Evolutionary conservation across 805 yeast species (phyloP).

Genomic region (Candida dajiaensis): DNA sequence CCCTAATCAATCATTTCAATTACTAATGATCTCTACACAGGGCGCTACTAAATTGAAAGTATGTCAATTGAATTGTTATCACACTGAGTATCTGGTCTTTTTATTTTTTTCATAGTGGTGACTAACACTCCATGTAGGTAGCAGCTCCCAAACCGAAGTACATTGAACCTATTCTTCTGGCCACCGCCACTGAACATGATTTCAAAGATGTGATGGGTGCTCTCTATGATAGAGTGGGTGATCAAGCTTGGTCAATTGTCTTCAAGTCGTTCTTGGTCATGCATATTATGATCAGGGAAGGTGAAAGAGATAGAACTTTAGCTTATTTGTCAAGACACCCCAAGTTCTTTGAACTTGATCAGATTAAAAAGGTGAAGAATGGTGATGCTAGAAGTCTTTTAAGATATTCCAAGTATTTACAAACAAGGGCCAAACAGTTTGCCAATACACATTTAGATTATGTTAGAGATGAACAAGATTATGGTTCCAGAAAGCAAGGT

Average conservation of each 20-base stretch:
- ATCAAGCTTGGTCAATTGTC: slow-evolving; percentile 86
- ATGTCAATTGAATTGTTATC: slow-evolving; percentile 7
- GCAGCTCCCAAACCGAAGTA: slow-evolving; percentile 99
- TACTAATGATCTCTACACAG: slow-evolving; percentile 19
- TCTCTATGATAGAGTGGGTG: slow-evolving; percentile 56
- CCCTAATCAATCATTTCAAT: not conserved
- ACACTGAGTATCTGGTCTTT: not conserved
- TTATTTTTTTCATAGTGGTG: not conserved
- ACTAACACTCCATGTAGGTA: slow-evolving; percentile 35
- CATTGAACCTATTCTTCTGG: slow-evolving; percentile 80
- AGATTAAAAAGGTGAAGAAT: slow-evolving; percentile 26
- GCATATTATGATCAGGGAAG: slow-evolving; percentile 91
- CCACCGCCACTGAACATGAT: slow-evolving; percentile 35
- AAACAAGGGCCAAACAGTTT: slow-evolving; percentile 63
- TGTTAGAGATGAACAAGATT: slow-evolving; percentile 60
- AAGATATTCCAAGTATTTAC: slow-evolving; percentile 68
- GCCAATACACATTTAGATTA: slow-evolving; percentile 64
- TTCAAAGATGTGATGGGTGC: slow-evolving; percentile 66
- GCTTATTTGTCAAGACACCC: slow-evolving; percentile 47
- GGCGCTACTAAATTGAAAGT: slow-evolving; percentile 65
- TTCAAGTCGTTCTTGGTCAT: slow-evolving; percentile 79
- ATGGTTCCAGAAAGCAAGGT: slow-evolving; percentile 37
- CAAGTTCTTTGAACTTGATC: slow-evolving; percentile 44
- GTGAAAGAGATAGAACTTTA: slow-evolving; percentile 71
- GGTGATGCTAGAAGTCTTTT: slow-evolving; percentile 51